Percentiles rank a stretch among this genome's conserved stretches.
These are phyloP conservation scores for Pyricularia grisea DNA, from an alignment of 2,329 filamentous ascomycete genomes.

Conservation along the genomic window DNA sequence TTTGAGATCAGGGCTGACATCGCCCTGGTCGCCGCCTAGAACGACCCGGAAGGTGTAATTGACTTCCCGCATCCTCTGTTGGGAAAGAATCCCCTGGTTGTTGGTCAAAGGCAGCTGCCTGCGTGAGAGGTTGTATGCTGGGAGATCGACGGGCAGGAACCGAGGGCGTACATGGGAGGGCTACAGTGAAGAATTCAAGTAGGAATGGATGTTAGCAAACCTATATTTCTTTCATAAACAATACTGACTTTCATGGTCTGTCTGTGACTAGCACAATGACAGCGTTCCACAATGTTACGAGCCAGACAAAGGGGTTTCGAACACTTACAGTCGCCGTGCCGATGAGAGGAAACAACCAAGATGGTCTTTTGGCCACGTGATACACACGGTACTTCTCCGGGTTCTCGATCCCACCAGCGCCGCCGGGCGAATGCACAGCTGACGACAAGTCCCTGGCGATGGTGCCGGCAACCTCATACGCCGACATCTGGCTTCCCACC, in stretches of 20 bases:
- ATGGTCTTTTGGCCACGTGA: constrained; percentile 59
- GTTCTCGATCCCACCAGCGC: constrained; percentile 25
- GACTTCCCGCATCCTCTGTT: constrained; percentile 42
- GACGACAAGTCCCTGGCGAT: constrained; percentile 65
- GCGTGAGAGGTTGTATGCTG: constrained; percentile 59
- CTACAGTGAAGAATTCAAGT: constrained; percentile 16
- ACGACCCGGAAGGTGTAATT: constrained; percentile 40
- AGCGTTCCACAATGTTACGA: not conserved
- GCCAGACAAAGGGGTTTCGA: not conserved
- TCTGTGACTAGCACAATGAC: not conserved
- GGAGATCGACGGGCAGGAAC: constrained; percentile 65
- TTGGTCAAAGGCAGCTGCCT: constrained; percentile 52
- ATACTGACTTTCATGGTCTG: too few relatives aligned
- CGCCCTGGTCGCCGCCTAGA: constrained; percentile 42
- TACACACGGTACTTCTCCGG: constrained; percentile 49
- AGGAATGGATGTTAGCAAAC: not conserved
- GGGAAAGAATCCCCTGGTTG: constrained; percentile 52
- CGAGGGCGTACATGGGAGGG: constrained; percentile 38
- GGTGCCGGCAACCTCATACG: constrained; percentile 65
- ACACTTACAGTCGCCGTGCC: constrained; percentile 39
- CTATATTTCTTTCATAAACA: too few relatives aligned
- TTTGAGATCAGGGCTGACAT: constrained; percentile 30
- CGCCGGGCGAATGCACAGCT: constrained; percentile 40
- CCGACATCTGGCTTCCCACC: constrained; percentile 75
- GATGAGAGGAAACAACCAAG: constrained; percentile 60